A percentile compares a stretch with the other conserved stretches of the same genome.
Evolutionary conservation across 2,329 filamentous ascomycete species (phyloP).

Genomic region (Xylariomycetidae sp.): DNA sequence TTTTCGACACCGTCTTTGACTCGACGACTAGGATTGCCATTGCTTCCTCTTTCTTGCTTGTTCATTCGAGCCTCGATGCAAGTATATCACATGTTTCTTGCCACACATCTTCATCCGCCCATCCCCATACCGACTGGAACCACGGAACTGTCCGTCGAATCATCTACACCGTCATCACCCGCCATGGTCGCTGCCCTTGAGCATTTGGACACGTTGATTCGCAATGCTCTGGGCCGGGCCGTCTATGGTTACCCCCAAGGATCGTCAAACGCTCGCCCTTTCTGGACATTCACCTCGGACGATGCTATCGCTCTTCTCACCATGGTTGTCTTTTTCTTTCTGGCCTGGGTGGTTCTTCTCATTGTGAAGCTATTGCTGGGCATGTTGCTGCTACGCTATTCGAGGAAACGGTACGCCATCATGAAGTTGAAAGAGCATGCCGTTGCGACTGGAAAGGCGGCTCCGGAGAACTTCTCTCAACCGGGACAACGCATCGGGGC

Average conservation of each 20-base stretch:
- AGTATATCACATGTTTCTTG: constrained; percentile 97
- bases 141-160: constrained; percentile 60
- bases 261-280: constrained; percentile 30
- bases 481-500: constrained; percentile 72
- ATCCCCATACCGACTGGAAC: constrained; percentile 60
- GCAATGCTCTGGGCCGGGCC: constrained; percentile 68
- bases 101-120: constrained; percentile 74
- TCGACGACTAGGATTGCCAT: constrained; percentile 79
- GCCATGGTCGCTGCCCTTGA: constrained; percentile 72
- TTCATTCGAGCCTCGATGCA: constrained; percentile 93
- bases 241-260: constrained; percentile 56
- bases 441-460: constrained; percentile 38
- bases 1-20: constrained; percentile 89
- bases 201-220: constrained; percentile 71
- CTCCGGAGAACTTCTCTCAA: constrained; percentile 55
- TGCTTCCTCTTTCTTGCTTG: constrained; percentile 87
- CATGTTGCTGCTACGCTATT: constrained; percentile 76
- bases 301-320: constrained; percentile 69
- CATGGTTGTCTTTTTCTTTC: constrained; percentile 81
- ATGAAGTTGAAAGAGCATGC: constrained; percentile 69
- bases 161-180: constrained; percentile 59
- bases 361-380: constrained; percentile 81
- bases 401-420: constrained; percentile 68
- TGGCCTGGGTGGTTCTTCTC: constrained; percentile 77
- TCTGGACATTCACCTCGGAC: constrained; percentile 59